phyloP scores from a whole-genome alignment of 2,329 filamentous ascomycete genomes.

The Didymella pinodella region DNA sequence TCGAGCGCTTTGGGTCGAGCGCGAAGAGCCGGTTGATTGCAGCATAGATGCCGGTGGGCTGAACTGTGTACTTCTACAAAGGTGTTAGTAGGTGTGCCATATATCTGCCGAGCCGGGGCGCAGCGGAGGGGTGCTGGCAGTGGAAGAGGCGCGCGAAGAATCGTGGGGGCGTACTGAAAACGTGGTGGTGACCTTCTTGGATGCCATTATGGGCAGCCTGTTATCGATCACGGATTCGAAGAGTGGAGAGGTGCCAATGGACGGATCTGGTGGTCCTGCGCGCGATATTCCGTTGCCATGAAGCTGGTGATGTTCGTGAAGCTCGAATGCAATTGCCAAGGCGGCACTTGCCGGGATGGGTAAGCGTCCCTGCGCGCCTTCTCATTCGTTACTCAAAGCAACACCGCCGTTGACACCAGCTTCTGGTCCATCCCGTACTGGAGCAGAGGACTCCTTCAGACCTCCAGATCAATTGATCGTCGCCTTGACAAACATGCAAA shows the following conservation, averaged over 20 bases:
- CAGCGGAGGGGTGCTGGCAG: conserved; percentile 19
- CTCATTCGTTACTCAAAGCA: conserved; percentile 22
- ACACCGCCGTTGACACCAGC: too few relatives aligned
- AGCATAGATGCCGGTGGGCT: conserved; percentile 90
- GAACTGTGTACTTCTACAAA: conserved; percentile 89
- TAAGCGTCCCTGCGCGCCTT: conserved; percentile 19
- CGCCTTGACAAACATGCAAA: too few relatives aligned
- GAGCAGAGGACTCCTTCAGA: too few relatives aligned
- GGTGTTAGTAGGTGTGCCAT: conserved; percentile 4
- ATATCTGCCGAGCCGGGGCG: background rate
- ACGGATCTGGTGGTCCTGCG: conserved; percentile 26
- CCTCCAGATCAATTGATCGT: too few relatives aligned
- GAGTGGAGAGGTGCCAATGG: conserved; percentile 39
- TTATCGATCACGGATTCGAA: conserved; percentile 20
- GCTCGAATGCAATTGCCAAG: conserved; percentile 34
- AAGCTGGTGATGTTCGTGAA: conserved; percentile 38
- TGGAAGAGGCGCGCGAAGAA: conserved; percentile 6
- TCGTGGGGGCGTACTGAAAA: conserved; percentile 39
- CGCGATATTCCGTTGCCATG: conserved; percentile 28
- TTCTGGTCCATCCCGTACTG: too few relatives aligned
- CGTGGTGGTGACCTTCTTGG: conserved; percentile 42
- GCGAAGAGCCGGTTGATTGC: conserved; percentile 77
- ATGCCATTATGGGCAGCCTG: conserved; percentile 39
- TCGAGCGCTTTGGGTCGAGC: conserved; percentile 87
- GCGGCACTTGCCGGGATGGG: conserved; percentile 29